These are phyloP conservation scores for Nemophila menziesii DNA, from an alignment of 257 asterid species.

Conservation along the genomic window DNA sequence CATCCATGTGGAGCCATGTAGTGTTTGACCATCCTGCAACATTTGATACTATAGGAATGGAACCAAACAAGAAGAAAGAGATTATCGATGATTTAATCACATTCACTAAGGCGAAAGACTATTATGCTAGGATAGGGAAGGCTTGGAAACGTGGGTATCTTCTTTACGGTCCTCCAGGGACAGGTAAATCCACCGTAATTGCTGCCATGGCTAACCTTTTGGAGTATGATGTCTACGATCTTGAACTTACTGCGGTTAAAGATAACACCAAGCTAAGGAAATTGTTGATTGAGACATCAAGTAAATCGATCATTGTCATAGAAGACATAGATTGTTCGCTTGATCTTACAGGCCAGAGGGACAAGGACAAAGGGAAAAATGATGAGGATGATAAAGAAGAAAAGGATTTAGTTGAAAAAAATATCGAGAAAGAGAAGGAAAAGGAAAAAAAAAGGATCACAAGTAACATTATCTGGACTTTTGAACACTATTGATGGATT, in stretches of 20 bases:
- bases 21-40: slow-evolving; percentile 45
- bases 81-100: slow-evolving; percentile 31
- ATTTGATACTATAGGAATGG: slow-evolving; percentile 39
- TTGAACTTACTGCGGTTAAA: slow-evolving; percentile 13
- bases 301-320: slow-evolving; percentile 12
- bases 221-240: slow-evolving; percentile 16
- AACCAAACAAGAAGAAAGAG: slow-evolving; percentile 32
- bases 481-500: too few species aligned
- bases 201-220: slow-evolving; percentile 13
- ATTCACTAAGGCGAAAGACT: slow-evolving; percentile 32
- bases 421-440: not conserved
- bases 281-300: slow-evolving; percentile 10
- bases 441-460: slow-evolving; percentile 13
- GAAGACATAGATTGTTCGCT: slow-evolving; percentile 20
- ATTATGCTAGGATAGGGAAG: slow-evolving; percentile 46
- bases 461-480: slow-evolving; percentile 20
- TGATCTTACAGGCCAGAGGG: slow-evolving; percentile 16
- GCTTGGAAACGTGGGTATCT: slow-evolving; percentile 49
- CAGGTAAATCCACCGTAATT: slow-evolving; percentile 16
- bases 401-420: not conserved
- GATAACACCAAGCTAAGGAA: too few species aligned
- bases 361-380: slow-evolving; percentile 2
- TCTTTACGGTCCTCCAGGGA: slow-evolving; percentile 18
- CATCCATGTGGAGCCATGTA: slow-evolving; percentile 36
- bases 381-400: slow-evolving; percentile 1